phyloP scores from a whole-genome alignment of 2,329 filamentous ascomycete genomes.

The Venturia nashicola region DNA sequence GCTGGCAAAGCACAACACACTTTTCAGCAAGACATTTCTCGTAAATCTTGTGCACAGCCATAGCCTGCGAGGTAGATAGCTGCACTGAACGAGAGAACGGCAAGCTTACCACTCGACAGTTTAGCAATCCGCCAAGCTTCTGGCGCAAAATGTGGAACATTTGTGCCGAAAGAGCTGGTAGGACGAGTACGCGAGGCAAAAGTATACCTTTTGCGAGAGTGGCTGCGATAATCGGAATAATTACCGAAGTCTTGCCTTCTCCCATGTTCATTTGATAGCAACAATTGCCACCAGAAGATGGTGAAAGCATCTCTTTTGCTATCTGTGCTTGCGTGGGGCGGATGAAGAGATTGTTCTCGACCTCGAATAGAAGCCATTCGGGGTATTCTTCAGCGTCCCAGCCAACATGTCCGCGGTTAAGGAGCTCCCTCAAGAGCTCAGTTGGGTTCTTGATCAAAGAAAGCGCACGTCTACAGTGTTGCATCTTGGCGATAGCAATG shows the following conservation, averaged over 20 bases:
- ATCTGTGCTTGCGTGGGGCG: slow-evolving; percentile 47
- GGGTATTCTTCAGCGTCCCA: slow-evolving; percentile 40
- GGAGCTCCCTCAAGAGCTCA: slow-evolving; percentile 26
- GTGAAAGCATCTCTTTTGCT: slow-evolving; percentile 43
- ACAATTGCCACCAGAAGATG: slow-evolving; percentile 37
- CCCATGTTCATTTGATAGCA: slow-evolving; percentile 55
- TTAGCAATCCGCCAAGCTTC: slow-evolving; percentile 39
- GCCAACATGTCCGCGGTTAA: slow-evolving; percentile 35
- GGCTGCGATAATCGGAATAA: slow-evolving; percentile 48
- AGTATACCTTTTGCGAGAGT: slow-evolving; percentile 22
- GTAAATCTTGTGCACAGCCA: slow-evolving; percentile 24
- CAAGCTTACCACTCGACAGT: slow-evolving; percentile 37
- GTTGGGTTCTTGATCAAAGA: slow-evolving; percentile 14
- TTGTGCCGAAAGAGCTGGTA: slow-evolving; percentile 40
- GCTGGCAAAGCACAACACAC: slow-evolving; percentile 38
- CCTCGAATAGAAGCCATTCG: slow-evolving; percentile 52
- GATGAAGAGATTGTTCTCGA: slow-evolving; percentile 50
- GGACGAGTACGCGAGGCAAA: slow-evolving; percentile 40
- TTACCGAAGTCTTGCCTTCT: slow-evolving; percentile 46
- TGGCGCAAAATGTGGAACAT: slow-evolving; percentile 41
- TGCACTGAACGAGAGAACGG: slow-evolving; percentile 39
- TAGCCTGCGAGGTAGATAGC: slow-evolving; percentile 17
- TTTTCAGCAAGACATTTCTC: slow-evolving; percentile 25
- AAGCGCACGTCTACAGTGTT: neutral
- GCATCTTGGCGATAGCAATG: neutral